Evolutionary conservation across 225 moss, liverwort and hornwort genomes (phyloP), one percentile per base, ranked within the genome.

Genomic region (Thuidium tamariscinum): DNA sequence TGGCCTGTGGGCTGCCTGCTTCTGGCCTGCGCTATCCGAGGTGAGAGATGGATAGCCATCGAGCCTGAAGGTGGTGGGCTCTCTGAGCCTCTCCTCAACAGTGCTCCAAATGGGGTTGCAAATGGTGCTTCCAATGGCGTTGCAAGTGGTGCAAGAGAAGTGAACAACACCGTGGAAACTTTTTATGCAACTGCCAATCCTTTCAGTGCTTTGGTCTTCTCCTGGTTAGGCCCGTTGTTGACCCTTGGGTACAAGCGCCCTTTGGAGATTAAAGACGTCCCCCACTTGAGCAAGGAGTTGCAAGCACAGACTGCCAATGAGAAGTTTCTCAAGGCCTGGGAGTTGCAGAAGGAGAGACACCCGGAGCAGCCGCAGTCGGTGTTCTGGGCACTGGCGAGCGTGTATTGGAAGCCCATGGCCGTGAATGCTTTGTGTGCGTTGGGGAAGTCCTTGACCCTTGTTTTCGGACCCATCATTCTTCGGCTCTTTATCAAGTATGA

Each of bases 1-100:
- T 93, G 93, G 93, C 92, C 93, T 25, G 91, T 93, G 29, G 82
- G 90, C 8, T 93, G 92, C 77, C 84, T 93, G 46, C 89, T 93
- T 36, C 85, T 93, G 16, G 90, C 86, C 49, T 93, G 93, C 30
- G 90, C 93, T 14, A 87, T 93, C 14, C 57, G 86, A 23, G 93
- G 93, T 15, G 88, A 90, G 72, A 84, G 86, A 82, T 92, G 93
- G 93, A 55, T 90, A 7, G 79, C 71, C 65, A 26, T 88, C 42
- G 87, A 87, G 46, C 54, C 75, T 29, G 82, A 85, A 29, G 60
- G 51, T 5, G 67, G 51, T 5, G 67, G 42, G 32, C 62, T 89
- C 51, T 79, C 79, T 3, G 89, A 82, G 73, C 88, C 88, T 56
- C 84, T 92, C 23, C 84, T 93, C 17, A 81, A 74, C 41, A 34